These are phyloP conservation scores for Bjerkandera adusta DNA, from an alignment of 1,284 basidiomycete species.

Conservation along the genomic window DNA sequence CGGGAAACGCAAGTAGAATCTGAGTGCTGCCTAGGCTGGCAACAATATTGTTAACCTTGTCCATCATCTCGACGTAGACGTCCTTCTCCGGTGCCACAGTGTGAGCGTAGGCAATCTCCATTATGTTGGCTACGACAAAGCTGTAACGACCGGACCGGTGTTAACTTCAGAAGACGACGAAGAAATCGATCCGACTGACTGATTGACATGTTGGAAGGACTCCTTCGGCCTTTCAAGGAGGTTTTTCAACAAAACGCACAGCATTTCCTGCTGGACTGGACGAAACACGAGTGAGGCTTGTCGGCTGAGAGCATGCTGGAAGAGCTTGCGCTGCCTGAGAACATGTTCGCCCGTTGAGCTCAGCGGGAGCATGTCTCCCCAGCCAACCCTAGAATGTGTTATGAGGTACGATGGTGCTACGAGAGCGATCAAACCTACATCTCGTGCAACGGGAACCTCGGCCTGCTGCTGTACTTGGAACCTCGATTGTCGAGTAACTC, in stretches of 20 bases:
- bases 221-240: not conserved
- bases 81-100: too few relatives aligned
- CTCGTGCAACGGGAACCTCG: not conserved
- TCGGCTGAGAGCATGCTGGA: not conserved
- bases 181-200: not conserved
- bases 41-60: too few relatives aligned
- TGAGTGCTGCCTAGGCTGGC: too few relatives aligned
- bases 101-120: too few relatives aligned
- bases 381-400: not conserved
- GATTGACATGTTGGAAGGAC: not conserved
- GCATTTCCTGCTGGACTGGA: not conserved
- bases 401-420: not conserved
- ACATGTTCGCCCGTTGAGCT: not conserved
- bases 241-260: not conserved
- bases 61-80: too few relatives aligned
- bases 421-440: not conserved
- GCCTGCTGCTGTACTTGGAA: not conserved
- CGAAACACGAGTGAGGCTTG: not conserved
- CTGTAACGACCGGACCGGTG: too few relatives aligned
- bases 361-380: not conserved
- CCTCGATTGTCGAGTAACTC: not conserved
- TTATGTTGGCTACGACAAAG: too few relatives aligned
- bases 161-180: too few relatives aligned
- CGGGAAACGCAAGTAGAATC: too few relatives aligned
- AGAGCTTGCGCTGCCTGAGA: not conserved